Evolutionary conservation across 345 rosid species (phyloP), one percentile per base, ranked within the genome.

Genomic region (Salix dunnii): DNA sequence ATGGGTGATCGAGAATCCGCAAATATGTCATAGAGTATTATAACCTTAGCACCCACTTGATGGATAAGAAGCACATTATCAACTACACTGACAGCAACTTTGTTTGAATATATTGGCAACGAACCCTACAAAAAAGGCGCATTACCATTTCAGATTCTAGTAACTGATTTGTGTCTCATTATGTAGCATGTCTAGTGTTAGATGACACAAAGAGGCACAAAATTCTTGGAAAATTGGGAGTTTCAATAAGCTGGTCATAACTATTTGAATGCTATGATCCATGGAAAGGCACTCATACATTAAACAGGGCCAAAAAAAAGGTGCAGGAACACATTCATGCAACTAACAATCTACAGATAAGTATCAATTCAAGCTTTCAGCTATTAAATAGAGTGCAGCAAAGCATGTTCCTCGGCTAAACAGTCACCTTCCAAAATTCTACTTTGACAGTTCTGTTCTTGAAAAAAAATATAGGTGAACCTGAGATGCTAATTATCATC

Each of bases 1-100:
- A 96, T 84, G 33, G 99, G 98, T 80, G 97, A 97, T 82, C 90
- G 94, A 85, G 98, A 92, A 84, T 94, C 97, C 67, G 89, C 77
- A 86, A 84, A 94, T 80, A 96, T 85, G 82, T 94, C 99, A 80
- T 96, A 96, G n/a, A 96, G 85, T 79, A 96, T 94, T 64, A 89
- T 90, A 76, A 96, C 99, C 84, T 94, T 96, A 73, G 98, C 94
- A 74, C 94, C 97, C 73, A 92, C 91, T 91, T 96, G 99, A 86
- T 96, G 99, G 83, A 96, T 92, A 60, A 96, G 98, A 71, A 94
- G 85, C 31, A 94, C 92, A 73, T 94, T 96, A 81, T 96, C 99
- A 58, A 90, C 94, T 85, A 92, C 92, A 77, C 89, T 96, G 77
- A 92, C 87, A 53, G 96, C 87, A 77, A 96, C 84, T 80, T 91